Conservation (phyloP, 768 basidiomycete genomes). For the Lentinula boryana region DNA sequence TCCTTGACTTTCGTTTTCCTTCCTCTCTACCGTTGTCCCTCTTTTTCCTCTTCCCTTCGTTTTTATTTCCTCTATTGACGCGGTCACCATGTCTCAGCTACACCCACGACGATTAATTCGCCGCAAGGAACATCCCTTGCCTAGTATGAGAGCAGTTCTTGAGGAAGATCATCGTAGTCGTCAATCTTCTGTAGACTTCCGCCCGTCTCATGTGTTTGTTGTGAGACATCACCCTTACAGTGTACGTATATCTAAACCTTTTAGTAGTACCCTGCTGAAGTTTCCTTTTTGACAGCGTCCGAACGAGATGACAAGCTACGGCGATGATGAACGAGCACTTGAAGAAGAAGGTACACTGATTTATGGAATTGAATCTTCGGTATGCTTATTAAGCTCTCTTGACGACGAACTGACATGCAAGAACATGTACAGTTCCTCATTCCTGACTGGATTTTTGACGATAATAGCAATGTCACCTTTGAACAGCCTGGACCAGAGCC, state of each 20-base stretch:
- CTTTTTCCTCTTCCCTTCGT: background rate
- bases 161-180: background rate
- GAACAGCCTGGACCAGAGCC: background rate
- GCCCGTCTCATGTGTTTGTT: slow-evolving; percentile 2
- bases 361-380: background rate
- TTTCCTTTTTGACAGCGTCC: background rate
- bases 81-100: background rate
- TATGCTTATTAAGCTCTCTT: background rate
- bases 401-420: background rate
- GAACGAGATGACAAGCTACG: background rate
- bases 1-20: background rate
- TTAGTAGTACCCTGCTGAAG: background rate
- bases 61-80: background rate
- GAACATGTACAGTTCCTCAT: background rate
- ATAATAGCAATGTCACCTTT: background rate
- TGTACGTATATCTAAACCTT: background rate
- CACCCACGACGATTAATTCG: background rate
- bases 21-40: background rate
- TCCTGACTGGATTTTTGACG: slow-evolving; percentile 2
- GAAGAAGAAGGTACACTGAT: background rate
- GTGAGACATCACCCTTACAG: background rate
- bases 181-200: background rate
- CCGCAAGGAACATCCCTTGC: background rate
- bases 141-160: background rate
- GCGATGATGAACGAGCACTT: background rate